Conservation (phyloP, 2,329 filamentous ascomycete species). For the Parafenestella ontariensis region DNA sequence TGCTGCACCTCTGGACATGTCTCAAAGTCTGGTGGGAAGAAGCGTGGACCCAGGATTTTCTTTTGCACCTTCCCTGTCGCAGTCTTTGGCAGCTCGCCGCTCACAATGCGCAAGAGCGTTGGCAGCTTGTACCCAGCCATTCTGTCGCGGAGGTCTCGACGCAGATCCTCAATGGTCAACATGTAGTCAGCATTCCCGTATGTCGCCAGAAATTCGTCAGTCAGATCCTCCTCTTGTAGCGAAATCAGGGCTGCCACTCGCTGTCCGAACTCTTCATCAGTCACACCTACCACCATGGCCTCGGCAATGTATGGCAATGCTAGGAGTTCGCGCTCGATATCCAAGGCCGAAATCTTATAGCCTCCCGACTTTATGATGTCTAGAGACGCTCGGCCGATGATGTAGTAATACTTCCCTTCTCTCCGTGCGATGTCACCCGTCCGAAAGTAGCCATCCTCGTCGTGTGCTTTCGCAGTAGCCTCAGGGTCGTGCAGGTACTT, state of each 20-base stretch:
- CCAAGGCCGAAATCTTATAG: constrained; percentile 63
- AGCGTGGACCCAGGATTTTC: constrained; percentile 52
- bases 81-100: constrained; percentile 57
- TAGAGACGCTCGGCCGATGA: constrained; percentile 60
- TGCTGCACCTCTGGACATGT: constrained; percentile 36
- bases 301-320: constrained; percentile 58
- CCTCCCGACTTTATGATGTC: constrained; percentile 65
- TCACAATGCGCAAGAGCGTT: constrained; percentile 54
- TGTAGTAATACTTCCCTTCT: constrained; percentile 58
- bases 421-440: constrained; percentile 54
- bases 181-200: constrained; percentile 20
- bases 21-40: constrained; percentile 44
- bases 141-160: constrained; percentile 53
- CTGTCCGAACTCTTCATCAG: constrained; percentile 62
- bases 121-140: constrained; percentile 59
- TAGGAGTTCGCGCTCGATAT: constrained; percentile 62
- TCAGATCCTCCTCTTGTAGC: constrained; percentile 45
- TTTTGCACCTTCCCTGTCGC: constrained; percentile 61
- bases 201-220: constrained; percentile 21
- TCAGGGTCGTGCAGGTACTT: constrained; percentile 52
- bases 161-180: constrained; percentile 51
- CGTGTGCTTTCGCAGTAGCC: constrained; percentile 56
- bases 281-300: constrained; percentile 61
- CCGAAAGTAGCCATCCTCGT: constrained; percentile 58
- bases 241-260: constrained; percentile 62